Evolutionary conservation across 1,284 basidiomycete genomes (phyloP).

Genomic region (Trametes polyzona): DNA sequence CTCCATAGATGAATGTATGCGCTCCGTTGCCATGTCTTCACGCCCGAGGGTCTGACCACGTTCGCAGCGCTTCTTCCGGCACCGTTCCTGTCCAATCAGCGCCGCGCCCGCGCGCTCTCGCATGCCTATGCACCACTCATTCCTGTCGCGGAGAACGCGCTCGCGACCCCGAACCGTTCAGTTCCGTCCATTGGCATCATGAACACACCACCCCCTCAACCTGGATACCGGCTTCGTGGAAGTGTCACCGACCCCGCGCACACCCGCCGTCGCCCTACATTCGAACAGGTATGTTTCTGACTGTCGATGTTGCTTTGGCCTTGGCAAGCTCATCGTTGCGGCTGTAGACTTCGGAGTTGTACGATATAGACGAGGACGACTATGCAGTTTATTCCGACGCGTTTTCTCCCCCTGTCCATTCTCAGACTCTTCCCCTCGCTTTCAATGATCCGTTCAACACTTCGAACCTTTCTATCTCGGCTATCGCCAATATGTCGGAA

Average conservation of each 20-base stretch:
- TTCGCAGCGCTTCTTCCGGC: slow-evolving; percentile 59
- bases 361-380: slow-evolving; percentile 75
- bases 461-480: slow-evolving; percentile 33
- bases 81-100: slow-evolving; percentile 62
- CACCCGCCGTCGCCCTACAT: slow-evolving; percentile 56
- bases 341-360: slow-evolving; percentile 58
- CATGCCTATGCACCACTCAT: slow-evolving; percentile 35
- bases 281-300: slow-evolving; percentile 37
- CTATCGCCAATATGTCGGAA: slow-evolving; percentile 33
- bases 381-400: slow-evolving; percentile 52
- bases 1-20: slow-evolving; percentile 38
- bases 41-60: slow-evolving; percentile 12
- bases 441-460: slow-evolving; percentile 41
- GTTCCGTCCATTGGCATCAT: slow-evolving; percentile 37
- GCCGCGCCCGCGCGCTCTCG: slow-evolving; percentile 57
- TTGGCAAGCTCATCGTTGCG: neutral
- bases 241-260: slow-evolving; percentile 74
- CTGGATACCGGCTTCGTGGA: slow-evolving; percentile 65
- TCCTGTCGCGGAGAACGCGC: slow-evolving; percentile 30
- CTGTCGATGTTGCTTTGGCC: too few species aligned
- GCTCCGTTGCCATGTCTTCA: neutral
- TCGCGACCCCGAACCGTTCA: slow-evolving; percentile 39
- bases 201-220: slow-evolving; percentile 72
- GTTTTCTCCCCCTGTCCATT: slow-evolving; percentile 42
- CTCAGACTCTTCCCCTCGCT: slow-evolving; percentile 37